These are phyloP conservation scores for Solanum phureja DNA, from an alignment of 257 asterid genomes.

Conservation along the genomic window DNA sequence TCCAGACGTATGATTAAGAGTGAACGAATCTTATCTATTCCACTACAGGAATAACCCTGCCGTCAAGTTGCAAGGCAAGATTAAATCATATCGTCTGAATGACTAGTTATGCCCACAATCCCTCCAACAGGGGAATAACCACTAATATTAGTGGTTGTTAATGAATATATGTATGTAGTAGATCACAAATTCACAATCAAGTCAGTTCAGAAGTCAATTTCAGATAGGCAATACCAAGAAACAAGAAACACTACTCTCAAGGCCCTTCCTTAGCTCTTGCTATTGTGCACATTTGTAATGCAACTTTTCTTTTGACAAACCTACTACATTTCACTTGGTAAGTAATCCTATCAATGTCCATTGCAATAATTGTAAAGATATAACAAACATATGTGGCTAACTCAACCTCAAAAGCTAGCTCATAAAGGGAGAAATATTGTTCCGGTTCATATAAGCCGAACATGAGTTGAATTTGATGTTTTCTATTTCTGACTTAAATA, in stretches of 20 bases:
- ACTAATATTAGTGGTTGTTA: neutral
- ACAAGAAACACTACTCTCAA: neutral
- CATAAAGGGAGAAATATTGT: no score
- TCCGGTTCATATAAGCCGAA: no score
- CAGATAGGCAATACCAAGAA: neutral
- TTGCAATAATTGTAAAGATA: no score
- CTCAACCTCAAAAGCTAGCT: no score
- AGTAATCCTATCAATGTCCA: no score
- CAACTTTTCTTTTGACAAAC: neutral
- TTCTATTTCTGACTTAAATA: neutral
- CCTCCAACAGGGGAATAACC: neutral
- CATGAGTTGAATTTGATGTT: neutral
- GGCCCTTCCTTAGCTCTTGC: neutral
- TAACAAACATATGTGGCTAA: no score
- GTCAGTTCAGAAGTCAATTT: neutral
- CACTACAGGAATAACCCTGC: neutral
- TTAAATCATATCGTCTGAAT: neutral
- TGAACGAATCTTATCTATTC: neutral
- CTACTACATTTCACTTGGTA: neutral
- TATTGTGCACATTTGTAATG: neutral
- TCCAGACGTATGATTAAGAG: neutral
- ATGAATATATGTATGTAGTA: neutral
- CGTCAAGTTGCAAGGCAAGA: neutral
- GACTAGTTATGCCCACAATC: neutral
- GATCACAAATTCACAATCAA: neutral